Base-by-base conservation (phyloP, 495 filamentous ascomycete genomes). In the Aspergillus coremiiformis region DNA sequence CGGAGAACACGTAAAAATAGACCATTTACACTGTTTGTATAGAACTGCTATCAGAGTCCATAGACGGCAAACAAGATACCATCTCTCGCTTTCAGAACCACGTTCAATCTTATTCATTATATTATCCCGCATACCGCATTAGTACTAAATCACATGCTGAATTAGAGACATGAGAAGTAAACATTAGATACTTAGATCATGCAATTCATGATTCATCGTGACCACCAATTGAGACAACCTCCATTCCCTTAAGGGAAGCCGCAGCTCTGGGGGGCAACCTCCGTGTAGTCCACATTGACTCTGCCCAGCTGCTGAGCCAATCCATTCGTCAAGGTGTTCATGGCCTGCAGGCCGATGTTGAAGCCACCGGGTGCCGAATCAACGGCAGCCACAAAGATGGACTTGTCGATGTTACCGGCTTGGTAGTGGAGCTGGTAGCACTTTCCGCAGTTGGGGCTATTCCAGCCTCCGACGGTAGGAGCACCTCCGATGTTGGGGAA, bases 401-500 rank as follows among this genome's bases (percentile, higher is more conserved):
- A 82, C 49, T 72, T 67, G 57, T 78, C 75, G 23, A 61, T 32
- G 20, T 47, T 51, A 42, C 52, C 64, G 35, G 47, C 32, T 39
- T 56, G 65, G 64, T 78, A 92, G 12, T 71, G 75, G 42, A 88
- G 66, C 41, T 66, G 47, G 70, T 82, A 91, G 76, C 87, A 91
- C 9, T 78, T 78, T 49, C 87, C 86, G 69, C 87, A 92, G 55
- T 69, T 70, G 14, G 61, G 30, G 52, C 63, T 70, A 77, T 83
- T 72, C 81, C 79, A 86, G 30, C 77, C 80, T 3, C 63, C 56
- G 19, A 90, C 73, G 22, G 78, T 80, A 27, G 73, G 70, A 1
- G 77, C 70, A 47, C 81, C 86, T n/a, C 82, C 86, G 52, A 90
- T 79, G 58, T 72, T 66, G 1, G 79, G 76, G 71, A 82, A 86